Evolutionary conservation across 495 filamentous ascomycete genomes (phyloP), one percentile per base, ranked within the genome.

Genomic region (Aspergillus coremiiformis): DNA sequence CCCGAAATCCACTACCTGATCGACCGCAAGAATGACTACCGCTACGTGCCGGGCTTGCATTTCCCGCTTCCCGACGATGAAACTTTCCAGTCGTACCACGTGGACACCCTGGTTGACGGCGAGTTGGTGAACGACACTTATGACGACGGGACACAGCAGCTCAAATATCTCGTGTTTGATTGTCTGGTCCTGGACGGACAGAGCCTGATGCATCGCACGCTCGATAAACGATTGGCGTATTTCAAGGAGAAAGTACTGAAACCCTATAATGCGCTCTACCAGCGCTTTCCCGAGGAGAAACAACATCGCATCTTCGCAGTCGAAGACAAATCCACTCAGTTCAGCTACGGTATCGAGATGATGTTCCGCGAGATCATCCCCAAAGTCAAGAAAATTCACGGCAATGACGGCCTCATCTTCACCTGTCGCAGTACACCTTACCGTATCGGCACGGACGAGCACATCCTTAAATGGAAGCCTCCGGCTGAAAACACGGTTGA

Each of bases 391-490:
- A 64, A 61, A 19, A 70, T 76, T 32, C 93, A 98, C 63, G 89
- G 93, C 29, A 96, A 94, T 60, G 93, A 98, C 67, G 93, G 93
- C 23, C 77, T 98, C 17, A 94, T 98, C 62, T 98, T 98, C 73
- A 96, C 93, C 29, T 95, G 91, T 65, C 83, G 88, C 49, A 84
- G 77, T 54, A 86, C 84, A 24, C 81, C 85, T 1, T 98, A 98
- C 73, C 81, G 82, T 56, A 85, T 84, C 49, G 93, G 93, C 56
- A 97, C 93, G 6, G 93, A 98, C 66, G 79, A 80, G 35, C 84
- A 92, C 60, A 96, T 96, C 55, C 75, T 98, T 20, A 98, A 98
- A 69, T 98, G 93, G 93, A 98, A 98, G 64, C 88, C 91, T 1
- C 85, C 85, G 4, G 69, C 84, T 22, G 93, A 98, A 60, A 98